Percentiles rank a stretch among this genome's conserved stretches.
Conservation (phyloP, 129 eudicot genomes). For the Kitagawia praeruptora region DNA sequence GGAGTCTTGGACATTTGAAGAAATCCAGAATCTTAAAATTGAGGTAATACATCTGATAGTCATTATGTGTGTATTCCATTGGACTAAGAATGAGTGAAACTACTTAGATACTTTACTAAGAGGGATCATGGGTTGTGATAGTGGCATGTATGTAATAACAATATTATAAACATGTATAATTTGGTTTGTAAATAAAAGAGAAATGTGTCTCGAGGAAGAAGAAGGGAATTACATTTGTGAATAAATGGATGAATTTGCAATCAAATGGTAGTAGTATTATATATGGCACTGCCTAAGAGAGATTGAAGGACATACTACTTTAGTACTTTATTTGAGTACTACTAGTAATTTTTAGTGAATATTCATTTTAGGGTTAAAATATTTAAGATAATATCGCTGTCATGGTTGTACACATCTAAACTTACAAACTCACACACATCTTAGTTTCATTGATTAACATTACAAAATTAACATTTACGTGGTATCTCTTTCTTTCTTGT, state of each 20-base stretch:
- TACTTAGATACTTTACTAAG: background rate
- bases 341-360: background rate
- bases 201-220: background rate
- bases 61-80: background rate
- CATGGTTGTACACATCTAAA: background rate
- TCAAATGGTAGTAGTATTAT: background rate
- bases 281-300: background rate
- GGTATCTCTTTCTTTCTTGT: conserved; percentile 12
- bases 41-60: conserved; percentile 43
- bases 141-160: background rate
- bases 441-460: background rate
- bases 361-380: background rate
- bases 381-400: background rate
- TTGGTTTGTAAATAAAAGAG: background rate
- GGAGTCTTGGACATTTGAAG: conserved; percentile 96
- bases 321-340: background rate
- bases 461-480: background rate
- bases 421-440: background rate
- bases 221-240: background rate
- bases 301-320: background rate
- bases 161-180: background rate
- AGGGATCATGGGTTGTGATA: background rate
- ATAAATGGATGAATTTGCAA: background rate
- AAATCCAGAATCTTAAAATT: conserved; percentile 88
- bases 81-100: background rate